Conservation (phyloP, 192 early-diverging fungal genomes). For the Geranomyces variabilis region DNA sequence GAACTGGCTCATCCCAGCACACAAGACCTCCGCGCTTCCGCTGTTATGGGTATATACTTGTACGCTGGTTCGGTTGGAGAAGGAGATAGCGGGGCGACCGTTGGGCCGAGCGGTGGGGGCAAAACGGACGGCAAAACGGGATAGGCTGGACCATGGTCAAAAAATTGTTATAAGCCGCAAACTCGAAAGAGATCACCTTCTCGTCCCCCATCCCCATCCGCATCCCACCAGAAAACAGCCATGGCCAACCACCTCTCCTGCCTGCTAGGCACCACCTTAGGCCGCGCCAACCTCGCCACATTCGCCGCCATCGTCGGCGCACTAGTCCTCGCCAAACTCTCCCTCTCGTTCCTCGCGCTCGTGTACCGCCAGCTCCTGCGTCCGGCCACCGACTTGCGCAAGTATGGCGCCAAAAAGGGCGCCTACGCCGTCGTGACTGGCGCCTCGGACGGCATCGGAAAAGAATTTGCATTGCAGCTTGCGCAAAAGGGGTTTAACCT, state of each 20-base stretch:
- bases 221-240: background rate
- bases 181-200: background rate
- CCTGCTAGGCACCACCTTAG: conserved; percentile 14
- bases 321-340: conserved; percentile 6
- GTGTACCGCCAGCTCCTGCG: conserved; percentile 24
- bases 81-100: too few species aligned
- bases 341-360: conserved; percentile 24
- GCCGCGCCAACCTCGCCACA: conserved; percentile 22
- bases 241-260: background rate
- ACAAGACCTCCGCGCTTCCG: too few species aligned
- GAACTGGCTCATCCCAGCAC: too few species aligned
- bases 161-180: background rate
- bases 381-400: conserved; percentile 45
- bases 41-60: too few species aligned
- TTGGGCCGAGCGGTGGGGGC: too few species aligned
- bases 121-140: too few species aligned
- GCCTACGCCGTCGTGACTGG: conserved; percentile 90
- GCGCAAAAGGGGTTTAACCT: conserved; percentile 83
- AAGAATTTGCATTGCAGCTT: conserved; percentile 90
- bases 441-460: conserved; percentile 95
- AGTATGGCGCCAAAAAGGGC: conserved; percentile 60
- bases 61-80: too few species aligned
- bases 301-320: conserved; percentile 21
- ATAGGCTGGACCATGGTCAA: too few species aligned
- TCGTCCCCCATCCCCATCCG: background rate